A percentile compares a stretch with the other conserved stretches of the same genome.
Conservation (phyloP, 495 filamentous ascomycete genomes). For the Margaritispora aquatica region DNA sequence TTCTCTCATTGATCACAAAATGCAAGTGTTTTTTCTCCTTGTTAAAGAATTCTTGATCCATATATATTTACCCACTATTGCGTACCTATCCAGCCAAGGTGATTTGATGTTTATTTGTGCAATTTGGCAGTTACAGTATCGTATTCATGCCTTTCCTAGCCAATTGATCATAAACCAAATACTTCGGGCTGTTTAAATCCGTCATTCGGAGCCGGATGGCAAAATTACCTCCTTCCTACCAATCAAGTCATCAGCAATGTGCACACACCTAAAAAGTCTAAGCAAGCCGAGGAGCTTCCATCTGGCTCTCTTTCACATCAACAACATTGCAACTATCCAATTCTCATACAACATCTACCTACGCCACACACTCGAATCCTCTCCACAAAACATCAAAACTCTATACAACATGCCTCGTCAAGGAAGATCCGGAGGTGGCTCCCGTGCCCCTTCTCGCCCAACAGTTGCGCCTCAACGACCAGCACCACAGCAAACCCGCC, state of each 20-base stretch:
- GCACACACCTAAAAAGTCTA: constrained; percentile 2
- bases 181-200: background rate
- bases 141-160: background rate
- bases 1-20: too few species aligned
- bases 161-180: background rate
- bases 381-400: background rate
- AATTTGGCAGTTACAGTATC: too few species aligned
- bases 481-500: constrained; percentile 56
- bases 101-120: too few species aligned
- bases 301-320: background rate
- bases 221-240: background rate
- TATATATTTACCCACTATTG: too few species aligned
- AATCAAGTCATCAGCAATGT: background rate
- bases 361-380: background rate
- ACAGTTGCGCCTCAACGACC: constrained; percentile 56
- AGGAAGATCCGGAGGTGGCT: constrained; percentile 55
- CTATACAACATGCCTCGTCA: constrained; percentile 67
- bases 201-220: background rate
- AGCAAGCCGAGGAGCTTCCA: constrained; percentile 9
- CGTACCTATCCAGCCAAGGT: too few species aligned
- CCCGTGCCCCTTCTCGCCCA: constrained; percentile 61
- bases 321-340: background rate
- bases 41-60: too few species aligned
- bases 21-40: too few species aligned
- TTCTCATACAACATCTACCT: background rate